Base-by-base conservation (phyloP, 768 basidiomycete genomes). In the Polyporus arcularius region DNA sequence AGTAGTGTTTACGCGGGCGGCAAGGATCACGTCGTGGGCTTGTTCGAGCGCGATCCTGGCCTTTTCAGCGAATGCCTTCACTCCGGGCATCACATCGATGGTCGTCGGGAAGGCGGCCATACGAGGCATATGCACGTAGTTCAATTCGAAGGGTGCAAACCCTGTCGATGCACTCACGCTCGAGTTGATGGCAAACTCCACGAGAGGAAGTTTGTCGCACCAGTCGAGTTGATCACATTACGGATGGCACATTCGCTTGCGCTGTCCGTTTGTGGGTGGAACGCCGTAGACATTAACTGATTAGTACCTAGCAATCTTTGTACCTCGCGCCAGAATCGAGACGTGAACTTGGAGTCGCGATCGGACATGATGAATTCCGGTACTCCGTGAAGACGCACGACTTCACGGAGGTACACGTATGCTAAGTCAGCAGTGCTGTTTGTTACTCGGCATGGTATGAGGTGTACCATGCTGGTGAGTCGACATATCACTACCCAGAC, bases 201-300 rank as follows among this genome's bases (percentile, higher is more conserved):
- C 21, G 21, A 26, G 21, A 26, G 21, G 21, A 26, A 26, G 21
- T 26, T 26, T 26, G 21, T 26, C 21, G 21, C 21, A 26, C 21
- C 21, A 26, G 21, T 26, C 21, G 21, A 26, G 21, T 26, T 26
- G 21, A 26, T 26, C 21, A 66, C 50, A 3, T 53, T 55, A 5
- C 58, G 60, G 28, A 64, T 62, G 4, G 57, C 57, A 0, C 67
- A 60, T 42, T 70, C 65, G 8, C 57, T 60, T 0, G 52, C 32
- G 14, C 73, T 72, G 58, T 74, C 70, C 8, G 75, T 73, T 53
- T 76, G 70, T 0, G 73, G 74, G 35, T 75, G 74, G 43, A 60
- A 73, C 2, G 70, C 58, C 0, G 73, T 72, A 1, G 74, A 74
- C 63, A 74, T 65, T 0, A 61, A 59, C 0, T 70, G 59, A 18